These are phyloP conservation scores for Brassica rapa DNA, from an alignment of 345 rosid genomes.

Conservation along the genomic window DNA sequence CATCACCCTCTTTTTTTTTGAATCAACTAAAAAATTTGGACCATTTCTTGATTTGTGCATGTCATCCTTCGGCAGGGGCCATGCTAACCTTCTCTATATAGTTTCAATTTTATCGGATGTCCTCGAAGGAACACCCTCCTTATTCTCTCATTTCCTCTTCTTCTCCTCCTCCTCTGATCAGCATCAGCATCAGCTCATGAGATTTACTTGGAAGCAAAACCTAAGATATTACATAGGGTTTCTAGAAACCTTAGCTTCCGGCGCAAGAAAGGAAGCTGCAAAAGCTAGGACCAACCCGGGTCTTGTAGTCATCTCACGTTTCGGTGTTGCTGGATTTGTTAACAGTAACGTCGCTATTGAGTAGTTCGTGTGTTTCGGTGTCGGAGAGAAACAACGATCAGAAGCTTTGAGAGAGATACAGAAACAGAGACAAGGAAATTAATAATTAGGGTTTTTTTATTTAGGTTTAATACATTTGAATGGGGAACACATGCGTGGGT, in stretches of 20 bases:
- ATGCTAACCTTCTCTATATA: too few species aligned
- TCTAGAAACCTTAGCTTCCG: slow-evolving; percentile 1
- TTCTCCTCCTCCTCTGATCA: slow-evolving; percentile 33
- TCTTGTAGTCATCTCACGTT: slow-evolving; percentile 17
- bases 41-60: too few species aligned
- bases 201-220: slow-evolving; percentile 22
- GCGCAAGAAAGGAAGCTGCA: slow-evolving; percentile 2
- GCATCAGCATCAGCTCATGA: slow-evolving; percentile 12
- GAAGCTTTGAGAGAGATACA: not conserved
- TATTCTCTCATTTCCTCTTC: slow-evolving; percentile 17
- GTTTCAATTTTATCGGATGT: too few species aligned
- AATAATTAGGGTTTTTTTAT: slow-evolving; percentile 17
- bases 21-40: too few species aligned
- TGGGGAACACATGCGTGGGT: slow-evolving; percentile 93
- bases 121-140: not conserved
- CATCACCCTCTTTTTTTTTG: not conserved
- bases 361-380: not conserved
- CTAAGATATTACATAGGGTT: not conserved
- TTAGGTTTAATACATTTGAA: slow-evolving; percentile 31
- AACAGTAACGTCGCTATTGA: not conserved
- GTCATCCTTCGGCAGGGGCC: too few species aligned
- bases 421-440: not conserved
- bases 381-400: not conserved
- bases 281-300: not conserved
- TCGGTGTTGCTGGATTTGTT: slow-evolving; percentile 8